Percentiles rank a stretch among this genome's conserved stretches.
phyloP scores from a whole-genome alignment of 164 flowering plant species.

The Sedum album region DNA sequence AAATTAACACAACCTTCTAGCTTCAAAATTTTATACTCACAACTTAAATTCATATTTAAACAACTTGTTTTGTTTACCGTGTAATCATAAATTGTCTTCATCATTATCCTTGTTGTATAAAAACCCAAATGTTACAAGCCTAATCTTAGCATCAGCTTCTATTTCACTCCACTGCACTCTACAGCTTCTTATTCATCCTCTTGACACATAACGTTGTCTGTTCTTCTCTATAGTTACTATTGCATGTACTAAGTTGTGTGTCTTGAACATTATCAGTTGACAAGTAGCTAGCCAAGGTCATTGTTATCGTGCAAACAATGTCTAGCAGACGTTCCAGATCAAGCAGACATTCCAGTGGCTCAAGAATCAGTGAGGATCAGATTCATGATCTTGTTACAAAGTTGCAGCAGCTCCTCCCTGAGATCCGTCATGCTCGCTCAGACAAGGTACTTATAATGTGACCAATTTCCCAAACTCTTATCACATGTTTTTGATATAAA shows the following conservation, averaged over 20 bases:
- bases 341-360: slow-evolving; percentile 21
- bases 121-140: slow-evolving; percentile 1
- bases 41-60: no score
- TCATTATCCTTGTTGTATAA: slow-evolving; percentile 8
- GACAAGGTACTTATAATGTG: slow-evolving; percentile 22
- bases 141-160: slow-evolving; percentile 15
- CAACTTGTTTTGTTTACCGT: no score
- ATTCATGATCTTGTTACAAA: no score
- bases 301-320: slow-evolving; percentile 23
- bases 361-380: slow-evolving; percentile 41
- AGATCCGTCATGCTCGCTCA: slow-evolving; percentile 27
- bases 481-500: no score
- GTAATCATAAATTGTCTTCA: slow-evolving; percentile 1
- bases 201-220: no score
- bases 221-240: not conserved
- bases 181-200: not conserved
- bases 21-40: no score
- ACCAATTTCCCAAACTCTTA: no score
- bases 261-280: no score
- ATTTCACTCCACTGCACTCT: not conserved
- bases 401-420: slow-evolving; percentile 40
- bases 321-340: slow-evolving; percentile 38
- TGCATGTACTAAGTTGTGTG: not conserved
- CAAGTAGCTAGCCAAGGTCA: no score
- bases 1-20: no score